These are phyloP conservation scores for Volvox reticuliferus DNA, from an alignment of 139 green algal species.

Conservation along the genomic window DNA sequence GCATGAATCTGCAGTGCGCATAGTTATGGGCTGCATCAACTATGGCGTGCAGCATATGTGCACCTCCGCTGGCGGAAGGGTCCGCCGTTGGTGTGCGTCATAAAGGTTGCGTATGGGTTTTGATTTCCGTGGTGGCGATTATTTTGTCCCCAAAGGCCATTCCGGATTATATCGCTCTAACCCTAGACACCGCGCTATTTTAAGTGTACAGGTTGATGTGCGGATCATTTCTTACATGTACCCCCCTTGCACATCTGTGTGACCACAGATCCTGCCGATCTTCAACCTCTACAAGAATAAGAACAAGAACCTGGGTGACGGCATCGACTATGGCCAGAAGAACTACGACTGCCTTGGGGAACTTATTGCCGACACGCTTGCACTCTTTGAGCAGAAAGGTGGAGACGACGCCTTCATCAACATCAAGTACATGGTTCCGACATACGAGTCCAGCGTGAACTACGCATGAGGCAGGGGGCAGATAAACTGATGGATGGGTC, in stretches of 20 bases:
- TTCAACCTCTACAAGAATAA: slow-evolving; percentile 90
- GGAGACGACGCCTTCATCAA: slow-evolving; percentile 93
- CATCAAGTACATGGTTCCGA: slow-evolving; percentile 91
- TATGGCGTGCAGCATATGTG: no score
- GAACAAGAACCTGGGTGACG: slow-evolving; percentile 87
- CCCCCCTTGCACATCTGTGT: no score
- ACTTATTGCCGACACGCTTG: slow-evolving; percentile 83
- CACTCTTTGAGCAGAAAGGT: slow-evolving; percentile 84
- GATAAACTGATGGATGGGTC: background rate
- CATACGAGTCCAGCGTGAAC: slow-evolving; percentile 83
- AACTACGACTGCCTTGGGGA: slow-evolving; percentile 84
- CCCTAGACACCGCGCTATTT: no score
- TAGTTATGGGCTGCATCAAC: no score
- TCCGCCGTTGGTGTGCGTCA: no score
- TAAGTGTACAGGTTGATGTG: no score
- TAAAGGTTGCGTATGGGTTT: no score
- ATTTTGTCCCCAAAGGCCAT: no score
- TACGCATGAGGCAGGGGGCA: slow-evolving; percentile 60
- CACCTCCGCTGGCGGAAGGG: no score
- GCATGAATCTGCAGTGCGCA: no score
- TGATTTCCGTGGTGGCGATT: no score
- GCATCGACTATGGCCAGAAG: slow-evolving; percentile 88
- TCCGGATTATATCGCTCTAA: no score
- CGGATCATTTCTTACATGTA: background rate
- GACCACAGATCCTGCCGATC: slow-evolving; percentile 84